Evolutionary conservation across 768 basidiomycete genomes (phyloP), one percentile per base, ranked within the genome.

Genomic region (Rickenella mellea): DNA sequence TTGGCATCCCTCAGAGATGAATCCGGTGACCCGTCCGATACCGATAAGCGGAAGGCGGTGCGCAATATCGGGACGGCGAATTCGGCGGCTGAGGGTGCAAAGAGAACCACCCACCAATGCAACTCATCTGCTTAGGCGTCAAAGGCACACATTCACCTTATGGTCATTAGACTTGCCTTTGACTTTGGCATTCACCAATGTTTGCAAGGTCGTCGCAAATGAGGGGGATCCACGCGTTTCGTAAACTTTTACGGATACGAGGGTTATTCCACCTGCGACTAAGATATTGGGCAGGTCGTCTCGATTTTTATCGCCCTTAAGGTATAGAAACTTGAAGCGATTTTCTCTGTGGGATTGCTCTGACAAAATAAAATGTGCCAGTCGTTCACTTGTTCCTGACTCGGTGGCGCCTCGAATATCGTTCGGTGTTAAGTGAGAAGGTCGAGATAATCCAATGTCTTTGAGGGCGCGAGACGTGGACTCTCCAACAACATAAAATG

Each of bases 301-400:
- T 14, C 76, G 67, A 45, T 86, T 89, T 66, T 91, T 93, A 69
- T 92, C 90, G 17, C 89, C 89, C 9, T 79, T 86, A 7, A 94
- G 69, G 55, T 88, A 90, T 5, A 92, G 57, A 37, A 92, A 54
- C 24, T 54, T 66, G 7, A 22, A 19, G 14, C 22, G 36, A 14
- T 9, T 33, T 22, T 29, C 35, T 25, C 21, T 21, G 25, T 42
- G 27, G 1, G 53, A 27, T 1, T 58, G 39, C 39, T 72, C 67
- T 0, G 47, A 35, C 33, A 82, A 51, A 46, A 91, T 84, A 52
- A 76, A 83, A 12, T 57, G 62, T 1, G 76, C 84, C 10, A 89
- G 75, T 27, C 68, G 64, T 51, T 79, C 79, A n/a, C 74, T 75
- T 12, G 71, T 84, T 4, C 89, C 90, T 2, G 78, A 66, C 6